Percentiles rank a stretch among this genome's conserved stretches.
phyloP scores from a whole-genome alignment of 345 rosid species.

The Punica granatum region DNA sequence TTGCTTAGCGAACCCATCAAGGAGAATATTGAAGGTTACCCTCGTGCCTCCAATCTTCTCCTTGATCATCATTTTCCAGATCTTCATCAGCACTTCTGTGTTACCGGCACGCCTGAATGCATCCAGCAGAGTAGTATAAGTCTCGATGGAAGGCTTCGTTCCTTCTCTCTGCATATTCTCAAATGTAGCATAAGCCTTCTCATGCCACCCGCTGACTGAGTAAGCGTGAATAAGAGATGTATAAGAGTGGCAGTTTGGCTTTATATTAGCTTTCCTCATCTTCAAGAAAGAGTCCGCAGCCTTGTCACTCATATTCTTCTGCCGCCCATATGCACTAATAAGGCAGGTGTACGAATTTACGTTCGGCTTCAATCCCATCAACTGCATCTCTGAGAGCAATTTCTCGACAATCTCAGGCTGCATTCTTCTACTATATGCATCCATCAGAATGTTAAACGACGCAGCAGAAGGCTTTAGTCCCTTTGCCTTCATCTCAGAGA shows the following conservation, averaged over 20 bases:
- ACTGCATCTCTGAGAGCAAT: slow-evolving; percentile 64
- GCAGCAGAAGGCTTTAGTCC: slow-evolving; percentile 52
- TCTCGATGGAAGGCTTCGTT: slow-evolving; percentile 67
- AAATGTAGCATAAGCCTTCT: slow-evolving; percentile 60
- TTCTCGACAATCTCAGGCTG: slow-evolving; percentile 77
- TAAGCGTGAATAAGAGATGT: slow-evolving; percentile 87
- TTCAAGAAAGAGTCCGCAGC: slow-evolving; percentile 72
- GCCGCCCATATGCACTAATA: slow-evolving; percentile 75
- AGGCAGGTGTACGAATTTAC: slow-evolving; percentile 65
- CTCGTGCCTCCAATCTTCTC: slow-evolving; percentile 57
- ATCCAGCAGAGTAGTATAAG: slow-evolving; percentile 78
- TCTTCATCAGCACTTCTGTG: slow-evolving; percentile 41
- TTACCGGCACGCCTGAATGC: slow-evolving; percentile 78
- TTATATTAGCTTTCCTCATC: slow-evolving; percentile 66
- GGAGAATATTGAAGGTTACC: slow-evolving; percentile 71
- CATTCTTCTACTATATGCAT: slow-evolving; percentile 83
- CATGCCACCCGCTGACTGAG: slow-evolving; percentile 74
- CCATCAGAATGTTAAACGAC: slow-evolving; percentile 67
- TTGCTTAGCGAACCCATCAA: slow-evolving; percentile 90
- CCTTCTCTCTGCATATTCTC: slow-evolving; percentile 61
- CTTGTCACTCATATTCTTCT: slow-evolving; percentile 67
- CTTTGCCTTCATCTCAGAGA: slow-evolving; percentile 59
- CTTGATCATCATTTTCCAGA: slow-evolving; percentile 72
- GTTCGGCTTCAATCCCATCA: slow-evolving; percentile 49
- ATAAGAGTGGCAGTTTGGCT: slow-evolving; percentile 73